Base-by-base conservation (phyloP, 106 monocot species). In the Dendrobium nobile region DNA sequence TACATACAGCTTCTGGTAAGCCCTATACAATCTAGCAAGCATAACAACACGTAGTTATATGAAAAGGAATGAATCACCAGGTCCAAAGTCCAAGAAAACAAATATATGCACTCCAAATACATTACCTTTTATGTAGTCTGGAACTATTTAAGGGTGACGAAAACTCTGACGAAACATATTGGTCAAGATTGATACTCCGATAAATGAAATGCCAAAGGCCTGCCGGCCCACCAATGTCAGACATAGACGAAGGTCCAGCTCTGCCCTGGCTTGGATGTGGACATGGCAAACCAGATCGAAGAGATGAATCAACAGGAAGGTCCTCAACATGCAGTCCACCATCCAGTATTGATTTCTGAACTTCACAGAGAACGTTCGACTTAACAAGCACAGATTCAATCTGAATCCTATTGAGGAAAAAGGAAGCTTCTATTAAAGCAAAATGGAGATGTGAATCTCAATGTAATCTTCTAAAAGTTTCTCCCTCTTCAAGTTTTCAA, bases 181-280 rank as follows among this genome's bases (percentile, higher is more conserved):
- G 98, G 79, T 92, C 91, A 86, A 98, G 86, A 78, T 88, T 91
- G 18, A 95, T 86, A 79, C 92, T 98, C 80, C 85, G 82, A 79
- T 95, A 99, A 55, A 99, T 91, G 79, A 99, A 99, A 88, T 99
- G 95, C 91, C 95, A 95, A 22, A 99, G 91, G 61, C 98, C 98
- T 87, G 88, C 75, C 48, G 95, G 92, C 20, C 98, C 98, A 77
- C 92, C 92, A 83, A 87, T 83, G 58, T 80, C 83, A 73, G 81
- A 16, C 54, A 48, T 33, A 37, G 85, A 72, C 9, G 47, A 41
- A 78, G 84, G 42, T 26, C 4, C 41, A 33, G 13, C 70, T 37
- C 76, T 78, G 13, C 83, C 88, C 24, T 61, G 79, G 77, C 73
- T 77, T 75, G 83, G 78, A 77, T 81, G 78, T 70, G 85, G 79